Evolutionary conservation across 1,284 basidiomycete genomes (phyloP).

Genomic region (Ustilago esculenta): DNA sequence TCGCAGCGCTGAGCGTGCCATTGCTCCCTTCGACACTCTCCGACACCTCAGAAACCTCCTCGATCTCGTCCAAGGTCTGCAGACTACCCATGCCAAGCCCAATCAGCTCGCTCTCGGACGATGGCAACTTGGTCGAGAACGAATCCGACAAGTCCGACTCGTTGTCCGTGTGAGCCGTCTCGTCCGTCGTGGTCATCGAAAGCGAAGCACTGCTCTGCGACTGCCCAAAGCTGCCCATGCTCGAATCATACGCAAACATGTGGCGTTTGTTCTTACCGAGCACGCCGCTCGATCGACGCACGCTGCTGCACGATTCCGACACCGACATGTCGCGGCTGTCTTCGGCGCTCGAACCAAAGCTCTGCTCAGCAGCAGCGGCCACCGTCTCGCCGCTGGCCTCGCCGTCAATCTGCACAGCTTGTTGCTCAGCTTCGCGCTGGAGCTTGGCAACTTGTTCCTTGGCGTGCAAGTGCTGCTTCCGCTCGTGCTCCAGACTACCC

Average conservation of each 20-base stretch:
- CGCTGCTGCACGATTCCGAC: constrained; percentile 18
- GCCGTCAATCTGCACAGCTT: background rate
- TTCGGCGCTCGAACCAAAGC: constrained; percentile 24
- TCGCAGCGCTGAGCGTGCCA: constrained; percentile 15
- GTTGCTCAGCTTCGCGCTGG: constrained; percentile 17
- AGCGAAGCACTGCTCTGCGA: constrained; percentile 50
- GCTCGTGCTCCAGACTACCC: constrained; percentile 62
- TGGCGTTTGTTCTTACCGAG: constrained; percentile 57
- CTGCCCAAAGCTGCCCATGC: constrained; percentile 57
- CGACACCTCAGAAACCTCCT: constrained; percentile 49
- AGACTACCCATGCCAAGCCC: constrained; percentile 45
- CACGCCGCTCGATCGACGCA: constrained; percentile 26
- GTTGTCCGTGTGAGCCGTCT: constrained; percentile 35
- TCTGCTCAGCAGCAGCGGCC: constrained; percentile 3
- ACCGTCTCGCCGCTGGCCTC: constrained; percentile 2
- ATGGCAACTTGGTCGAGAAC: constrained; percentile 27
- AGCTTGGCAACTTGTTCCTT: constrained; percentile 45
- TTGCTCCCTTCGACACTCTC: constrained; percentile 37
- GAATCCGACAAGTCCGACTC: constrained; percentile 39
- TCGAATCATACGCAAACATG: constrained; percentile 61
- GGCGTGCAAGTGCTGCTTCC: constrained; percentile 55
- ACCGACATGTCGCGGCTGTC: constrained; percentile 16
- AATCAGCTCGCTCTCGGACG: constrained; percentile 23
- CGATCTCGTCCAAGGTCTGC: constrained; percentile 52
- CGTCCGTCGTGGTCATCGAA: constrained; percentile 42